Evolutionary conservation across 2,329 filamentous ascomycete species (phyloP).

Genomic region (Colletotrichum incanum): DNA sequence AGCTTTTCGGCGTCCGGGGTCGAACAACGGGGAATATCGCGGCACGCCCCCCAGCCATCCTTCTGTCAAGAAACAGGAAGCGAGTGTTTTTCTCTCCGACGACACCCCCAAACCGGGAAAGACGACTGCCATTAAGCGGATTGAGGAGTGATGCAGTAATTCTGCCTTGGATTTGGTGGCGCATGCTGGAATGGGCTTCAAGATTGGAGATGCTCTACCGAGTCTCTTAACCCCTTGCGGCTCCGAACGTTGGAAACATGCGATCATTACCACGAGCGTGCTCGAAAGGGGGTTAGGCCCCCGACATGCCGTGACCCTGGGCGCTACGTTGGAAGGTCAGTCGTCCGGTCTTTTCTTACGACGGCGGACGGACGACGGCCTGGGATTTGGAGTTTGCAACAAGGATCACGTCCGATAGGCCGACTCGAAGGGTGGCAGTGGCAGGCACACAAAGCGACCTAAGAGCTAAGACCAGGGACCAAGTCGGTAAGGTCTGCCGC

Average conservation of each 20-base stretch:
- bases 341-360: slow-evolving; percentile 9
- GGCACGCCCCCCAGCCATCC: not conserved
- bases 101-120: not conserved
- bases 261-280: slow-evolving; percentile 15
- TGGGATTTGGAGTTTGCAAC: not conserved
- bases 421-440: slow-evolving; percentile 1
- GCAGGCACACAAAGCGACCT: not conserved
- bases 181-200: slow-evolving; percentile 16
- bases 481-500: slow-evolving; percentile 30
- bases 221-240: not conserved
- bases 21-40: slow-evolving; percentile 17
- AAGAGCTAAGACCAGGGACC: slow-evolving; percentile 18
- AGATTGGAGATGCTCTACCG: not conserved
- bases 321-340: not conserved
- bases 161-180: slow-evolving; percentile 8
- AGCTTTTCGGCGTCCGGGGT: slow-evolving; percentile 19
- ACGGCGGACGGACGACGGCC: not conserved
- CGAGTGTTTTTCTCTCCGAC: slow-evolving; percentile 19
- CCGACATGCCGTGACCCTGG: not conserved
- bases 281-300: not conserved
- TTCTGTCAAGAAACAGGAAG: slow-evolving; percentile 1
- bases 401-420: slow-evolving; percentile 9
- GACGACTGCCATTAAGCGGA: not conserved
- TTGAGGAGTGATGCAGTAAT: slow-evolving; percentile 10
- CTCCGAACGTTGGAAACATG: slow-evolving; percentile 15